These are phyloP conservation scores for Hevea brasiliensis DNA, from an alignment of 345 rosid species.

Conservation along the genomic window DNA sequence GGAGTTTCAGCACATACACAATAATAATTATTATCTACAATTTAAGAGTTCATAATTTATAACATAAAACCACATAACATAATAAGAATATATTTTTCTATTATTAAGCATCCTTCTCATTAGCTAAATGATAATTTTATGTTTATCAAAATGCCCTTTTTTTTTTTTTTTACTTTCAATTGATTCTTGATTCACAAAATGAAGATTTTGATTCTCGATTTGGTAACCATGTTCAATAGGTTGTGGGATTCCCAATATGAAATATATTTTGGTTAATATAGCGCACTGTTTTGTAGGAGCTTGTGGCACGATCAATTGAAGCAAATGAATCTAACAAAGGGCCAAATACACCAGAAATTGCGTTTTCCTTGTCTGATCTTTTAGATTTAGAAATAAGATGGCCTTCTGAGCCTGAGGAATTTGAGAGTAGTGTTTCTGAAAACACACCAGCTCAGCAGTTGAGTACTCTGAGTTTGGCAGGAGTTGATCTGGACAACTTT, in stretches of 20 bases:
- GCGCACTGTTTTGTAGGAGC: slow-evolving; percentile 53
- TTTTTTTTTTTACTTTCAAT: no score
- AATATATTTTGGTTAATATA: not conserved
- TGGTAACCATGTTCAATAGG: not conserved
- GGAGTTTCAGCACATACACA: no score
- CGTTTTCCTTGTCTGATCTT: slow-evolving; percentile 52
- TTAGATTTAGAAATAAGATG: slow-evolving; percentile 70
- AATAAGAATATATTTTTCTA: no score
- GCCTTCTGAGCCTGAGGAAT: slow-evolving; percentile 45
- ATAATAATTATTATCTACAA: no score
- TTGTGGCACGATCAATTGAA: slow-evolving; percentile 44
- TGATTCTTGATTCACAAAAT: no score
- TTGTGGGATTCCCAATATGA: not conserved
- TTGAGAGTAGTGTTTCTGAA: slow-evolving; percentile 24
- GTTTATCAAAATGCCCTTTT: no score
- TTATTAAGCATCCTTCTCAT: no score
- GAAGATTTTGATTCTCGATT: not conserved
- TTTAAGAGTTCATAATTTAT: no score
- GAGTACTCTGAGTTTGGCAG: slow-evolving; percentile 46
- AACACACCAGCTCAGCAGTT: slow-evolving; percentile 22
- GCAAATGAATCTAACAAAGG: slow-evolving; percentile 43
- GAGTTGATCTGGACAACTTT: slow-evolving; percentile 48
- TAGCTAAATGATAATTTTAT: no score
- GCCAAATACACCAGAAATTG: slow-evolving; percentile 30
- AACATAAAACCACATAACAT: no score